Percentiles rank a stretch among this genome's conserved stretches.
phyloP scores from a whole-genome alignment of 2,329 filamentous ascomycete genomes.

The Sporothrix schenckii region DNA sequence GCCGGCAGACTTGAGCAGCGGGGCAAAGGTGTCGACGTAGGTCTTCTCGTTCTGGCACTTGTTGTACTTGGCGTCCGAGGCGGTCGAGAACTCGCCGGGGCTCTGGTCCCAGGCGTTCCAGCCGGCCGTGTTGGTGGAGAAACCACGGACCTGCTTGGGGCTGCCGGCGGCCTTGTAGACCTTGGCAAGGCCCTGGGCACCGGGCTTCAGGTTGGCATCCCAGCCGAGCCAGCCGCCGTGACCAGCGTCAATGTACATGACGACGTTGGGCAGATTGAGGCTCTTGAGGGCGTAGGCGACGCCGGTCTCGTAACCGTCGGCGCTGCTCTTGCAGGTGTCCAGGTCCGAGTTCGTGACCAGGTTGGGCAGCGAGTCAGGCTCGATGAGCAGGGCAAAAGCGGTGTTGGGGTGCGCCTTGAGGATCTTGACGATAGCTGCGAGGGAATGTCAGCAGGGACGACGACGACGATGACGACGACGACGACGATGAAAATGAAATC shows the following conservation, averaged over 20 bases:
- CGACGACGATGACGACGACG: no score
- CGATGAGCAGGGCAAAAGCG: slow-evolving; percentile 50
- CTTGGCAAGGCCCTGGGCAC: slow-evolving; percentile 47
- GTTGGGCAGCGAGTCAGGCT: slow-evolving; percentile 66
- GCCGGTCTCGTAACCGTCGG: slow-evolving; percentile 58
- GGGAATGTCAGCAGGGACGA: background rate
- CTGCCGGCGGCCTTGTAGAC: slow-evolving; percentile 46
- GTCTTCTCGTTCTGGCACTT: slow-evolving; percentile 49
- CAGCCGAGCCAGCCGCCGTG: slow-evolving; percentile 68
- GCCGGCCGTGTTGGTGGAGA: slow-evolving; percentile 48
- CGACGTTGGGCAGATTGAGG: slow-evolving; percentile 63
- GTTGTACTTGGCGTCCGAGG: slow-evolving; percentile 49
- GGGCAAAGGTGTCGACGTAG: slow-evolving; percentile 49
- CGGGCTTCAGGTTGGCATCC: slow-evolving; percentile 56
- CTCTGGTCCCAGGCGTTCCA: slow-evolving; percentile 48
- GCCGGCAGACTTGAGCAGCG: slow-evolving; percentile 45
- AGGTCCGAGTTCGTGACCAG: slow-evolving; percentile 63
- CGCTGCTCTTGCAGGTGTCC: slow-evolving; percentile 57
- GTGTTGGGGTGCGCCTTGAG: slow-evolving; percentile 59
- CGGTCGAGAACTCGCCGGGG: slow-evolving; percentile 48
- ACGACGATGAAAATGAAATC: no score
- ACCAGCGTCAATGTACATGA: slow-evolving; percentile 66
- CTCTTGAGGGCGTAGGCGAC: slow-evolving; percentile 59
- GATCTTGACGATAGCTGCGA: slow-evolving; percentile 53
- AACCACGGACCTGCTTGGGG: slow-evolving; percentile 46